Percentiles rank a stretch among this genome's conserved stretches.
phyloP scores from a whole-genome alignment of 2,329 filamentous ascomycete species.

The Hymenoscyphus fraxineus region DNA sequence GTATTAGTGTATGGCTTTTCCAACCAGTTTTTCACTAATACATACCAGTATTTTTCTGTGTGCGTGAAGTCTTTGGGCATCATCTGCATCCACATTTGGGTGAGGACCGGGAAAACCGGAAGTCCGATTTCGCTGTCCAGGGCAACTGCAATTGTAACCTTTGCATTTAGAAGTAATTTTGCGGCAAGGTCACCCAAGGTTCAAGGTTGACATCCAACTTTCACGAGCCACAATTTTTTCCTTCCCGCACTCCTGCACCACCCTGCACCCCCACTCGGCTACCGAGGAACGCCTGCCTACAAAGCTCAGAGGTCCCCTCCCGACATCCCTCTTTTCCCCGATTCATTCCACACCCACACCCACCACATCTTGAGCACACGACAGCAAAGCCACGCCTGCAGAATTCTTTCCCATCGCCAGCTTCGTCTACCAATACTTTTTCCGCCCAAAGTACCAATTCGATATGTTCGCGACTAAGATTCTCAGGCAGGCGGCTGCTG shows the following conservation, averaged over 20 bases:
- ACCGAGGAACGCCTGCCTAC: slow-evolving; percentile 5
- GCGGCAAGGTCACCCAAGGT: not conserved
- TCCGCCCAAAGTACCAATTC: slow-evolving; percentile 5
- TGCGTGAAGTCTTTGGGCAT: not conserved
- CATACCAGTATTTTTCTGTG: not conserved
- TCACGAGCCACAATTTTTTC: slow-evolving; percentile 14
- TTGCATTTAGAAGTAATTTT: too few species aligned
- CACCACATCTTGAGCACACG: slow-evolving; percentile 2
- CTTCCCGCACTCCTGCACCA: slow-evolving; percentile 8
- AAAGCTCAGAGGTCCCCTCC: slow-evolving; percentile 8
- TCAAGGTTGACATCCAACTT: not conserved
- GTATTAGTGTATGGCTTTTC: not conserved
- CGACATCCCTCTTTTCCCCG: not conserved
- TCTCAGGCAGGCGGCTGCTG: slow-evolving; percentile 35
- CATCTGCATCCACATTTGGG: slow-evolving; percentile 2
- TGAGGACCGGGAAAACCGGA: not conserved
- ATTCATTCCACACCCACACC: not conserved
- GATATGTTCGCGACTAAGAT: slow-evolving; percentile 39
- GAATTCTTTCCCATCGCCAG: slow-evolving; percentile 15
- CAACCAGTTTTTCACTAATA: not conserved
- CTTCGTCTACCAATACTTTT: slow-evolving; percentile 12
- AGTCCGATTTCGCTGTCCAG: not conserved
- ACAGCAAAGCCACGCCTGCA: slow-evolving; percentile 16
- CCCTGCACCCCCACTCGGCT: not conserved
- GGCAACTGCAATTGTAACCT: not conserved